Evolutionary conservation across 306 rosid genomes (phyloP), one percentile per base, ranked within the genome.

Genomic region (Inga leiocalycina): DNA sequence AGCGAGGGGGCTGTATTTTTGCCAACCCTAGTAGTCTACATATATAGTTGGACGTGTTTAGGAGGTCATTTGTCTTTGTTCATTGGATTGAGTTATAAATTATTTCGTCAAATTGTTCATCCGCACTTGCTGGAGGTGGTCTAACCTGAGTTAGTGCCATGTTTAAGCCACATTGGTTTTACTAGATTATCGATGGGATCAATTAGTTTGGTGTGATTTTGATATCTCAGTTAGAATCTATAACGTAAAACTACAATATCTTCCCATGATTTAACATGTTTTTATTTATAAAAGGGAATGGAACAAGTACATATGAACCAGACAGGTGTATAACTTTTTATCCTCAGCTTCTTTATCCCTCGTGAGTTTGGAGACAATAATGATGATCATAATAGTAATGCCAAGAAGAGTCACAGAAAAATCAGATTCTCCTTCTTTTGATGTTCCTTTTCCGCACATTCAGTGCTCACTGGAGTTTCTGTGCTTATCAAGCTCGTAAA

Each of bases 391-490:
- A 14, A 16, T 34, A 84, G 85, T 83, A 71, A 51, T 22, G 66
- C 10, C 10, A 72, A 64, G 43, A 69, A 64, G 46, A 73, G 19
- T 64, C 20, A 65, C 43, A 43, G 65, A 82, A 82, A 64, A 64
- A 76, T 84, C 90, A 88, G 68, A 84, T 45, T 83, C 84, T 85
- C 48, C 82, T 85, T 57, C 89, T 77, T 84, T 88, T 87, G 79
- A 32, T 79, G 81, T 77, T 86, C 64, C 85, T 90, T 83, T 81
- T 89, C 78, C 86, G 76, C 64, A 87, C 91, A 62, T 91, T 91
- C 81, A 80, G 52, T 61, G 91, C 92, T 89, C 81, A 78, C 59
- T 61, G 90, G 88, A 71, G 89, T 88, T 74, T 84, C 89, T 75
- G 79, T 74, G 84, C 88, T 82, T 43, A 81, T 73, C 56, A 71